Conservation (phyloP, 192 early-diverging fungal genomes). For the Geranomyces michiganensis region DNA sequence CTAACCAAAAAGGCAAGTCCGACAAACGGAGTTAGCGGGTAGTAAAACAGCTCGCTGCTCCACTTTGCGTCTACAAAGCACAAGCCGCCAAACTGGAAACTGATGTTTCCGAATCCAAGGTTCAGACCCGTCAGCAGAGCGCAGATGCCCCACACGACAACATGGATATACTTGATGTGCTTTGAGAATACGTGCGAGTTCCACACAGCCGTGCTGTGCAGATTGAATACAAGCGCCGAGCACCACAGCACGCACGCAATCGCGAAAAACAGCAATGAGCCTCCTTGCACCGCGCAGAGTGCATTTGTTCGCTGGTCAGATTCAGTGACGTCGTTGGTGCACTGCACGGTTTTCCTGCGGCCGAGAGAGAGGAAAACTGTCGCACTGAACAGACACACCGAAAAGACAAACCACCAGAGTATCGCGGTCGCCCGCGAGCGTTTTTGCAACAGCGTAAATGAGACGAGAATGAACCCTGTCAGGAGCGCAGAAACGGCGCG, state of each 20-base stretch:
- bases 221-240: background rate
- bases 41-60: constrained; percentile 6
- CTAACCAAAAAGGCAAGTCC: background rate
- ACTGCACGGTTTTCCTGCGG: constrained; percentile 8
- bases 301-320: constrained; percentile 9
- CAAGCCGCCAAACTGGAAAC: constrained; percentile 17
- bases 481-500: constrained; percentile 18
- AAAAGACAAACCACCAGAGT: constrained; percentile 9
- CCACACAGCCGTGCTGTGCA: constrained; percentile 11
- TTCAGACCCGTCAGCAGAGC: background rate
- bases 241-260: background rate
- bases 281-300: constrained; percentile 17
- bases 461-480: constrained; percentile 10
- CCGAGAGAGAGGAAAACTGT: constrained; percentile 13
- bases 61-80: constrained; percentile 1
- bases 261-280: background rate
- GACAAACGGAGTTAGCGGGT: constrained; percentile 14
- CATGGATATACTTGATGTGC: background rate
- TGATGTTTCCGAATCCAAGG: constrained; percentile 1
- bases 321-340: constrained; percentile 9
- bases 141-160: constrained; percentile 12
- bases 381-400: background rate
- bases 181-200: constrained; percentile 4
- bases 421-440: background rate
- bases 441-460: constrained; percentile 1